Base-by-base conservation (phyloP, 1,139 yeast species). In the Yamadazyma mexicana region DNA sequence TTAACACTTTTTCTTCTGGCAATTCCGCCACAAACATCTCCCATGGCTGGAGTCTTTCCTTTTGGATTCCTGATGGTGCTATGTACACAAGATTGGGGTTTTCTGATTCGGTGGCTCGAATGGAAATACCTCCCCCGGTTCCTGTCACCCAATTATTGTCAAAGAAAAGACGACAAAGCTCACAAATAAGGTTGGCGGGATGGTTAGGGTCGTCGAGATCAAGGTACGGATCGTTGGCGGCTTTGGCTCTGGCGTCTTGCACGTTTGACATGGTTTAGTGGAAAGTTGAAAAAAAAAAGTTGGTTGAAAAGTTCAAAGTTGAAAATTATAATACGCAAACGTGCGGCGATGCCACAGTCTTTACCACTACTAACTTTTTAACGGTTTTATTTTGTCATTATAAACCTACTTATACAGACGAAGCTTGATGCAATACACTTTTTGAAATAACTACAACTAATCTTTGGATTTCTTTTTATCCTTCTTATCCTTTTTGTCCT, bases 51-150 rank as follows among this genome's bases (percentile, higher is more conserved):
- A 91, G 81, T 47, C 91, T 70, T 61, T 91, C 98, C 64, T 91
- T 91, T 58, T 91, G 97, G 6, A 91, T 95, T 1, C 98, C 98
- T 7, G 96, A 87, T 2, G 98, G 98, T 0, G 97, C 95, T 34
- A 91, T 75, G 58, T 77, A 91, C 15, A 87, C 80, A 30, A 69
- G 56, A 42, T 79, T 72, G 15, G 71, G 67, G 44, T 70, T 62
- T 14, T 44, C 41, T 3, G 73, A 73, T 4, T 70, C 72, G 22
- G 68, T 75, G 38, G 83, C 80, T 46, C 85, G 71, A 39, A 91
- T 84, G 28, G 95, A 85, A 53, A 91, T 83, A 3, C 97, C 97
- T 18, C 98, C 98, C 2, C 96, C 97, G 1, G 98, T 91, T 4
- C 97, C 98, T 0, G 96, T 85, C 47, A 88, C 94, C 96, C 97